Evolutionary conservation across 1,284 basidiomycete species (phyloP).

Genomic region (Cystobasidium pallidum): DNA sequence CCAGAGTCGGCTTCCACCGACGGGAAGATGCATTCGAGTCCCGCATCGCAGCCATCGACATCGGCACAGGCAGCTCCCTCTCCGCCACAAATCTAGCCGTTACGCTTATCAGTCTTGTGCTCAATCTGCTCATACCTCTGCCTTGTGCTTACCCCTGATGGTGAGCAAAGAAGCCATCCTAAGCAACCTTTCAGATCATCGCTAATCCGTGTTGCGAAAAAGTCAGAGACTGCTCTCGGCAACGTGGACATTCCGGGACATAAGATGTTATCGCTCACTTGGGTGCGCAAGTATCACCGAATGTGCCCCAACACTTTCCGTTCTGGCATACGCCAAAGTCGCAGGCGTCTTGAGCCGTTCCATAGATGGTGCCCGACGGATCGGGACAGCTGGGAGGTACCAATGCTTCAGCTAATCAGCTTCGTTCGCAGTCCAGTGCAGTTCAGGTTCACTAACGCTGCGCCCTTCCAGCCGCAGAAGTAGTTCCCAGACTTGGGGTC

Average conservation of each 20-base stretch:
- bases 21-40: constrained; percentile 22
- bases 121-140: too few species aligned
- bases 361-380: constrained; percentile 14
- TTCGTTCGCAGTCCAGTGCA: neutral
- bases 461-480: constrained; percentile 28
- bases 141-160: constrained; percentile 3
- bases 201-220: neutral
- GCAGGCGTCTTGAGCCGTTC: neutral
- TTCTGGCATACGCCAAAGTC: constrained; percentile 12
- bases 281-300: constrained; percentile 20
- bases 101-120: neutral
- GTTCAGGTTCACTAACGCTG: neutral
- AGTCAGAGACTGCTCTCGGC: neutral
- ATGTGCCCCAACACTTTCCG: constrained; percentile 15
- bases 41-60: neutral
- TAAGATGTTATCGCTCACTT: neutral
- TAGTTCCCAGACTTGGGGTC: constrained; percentile 9
- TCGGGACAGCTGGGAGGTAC: neutral
- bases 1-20: neutral
- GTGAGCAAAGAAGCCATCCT: constrained; percentile 22
- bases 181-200: constrained; percentile 10
- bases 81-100: constrained; percentile 1
- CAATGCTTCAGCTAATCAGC: neutral
- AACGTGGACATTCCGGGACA: neutral
- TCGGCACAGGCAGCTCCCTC: constrained; percentile 14